These are phyloP conservation scores for Oryza longistaminata DNA, from an alignment of 176 grass and related monocot species.

Conservation along the genomic window DNA sequence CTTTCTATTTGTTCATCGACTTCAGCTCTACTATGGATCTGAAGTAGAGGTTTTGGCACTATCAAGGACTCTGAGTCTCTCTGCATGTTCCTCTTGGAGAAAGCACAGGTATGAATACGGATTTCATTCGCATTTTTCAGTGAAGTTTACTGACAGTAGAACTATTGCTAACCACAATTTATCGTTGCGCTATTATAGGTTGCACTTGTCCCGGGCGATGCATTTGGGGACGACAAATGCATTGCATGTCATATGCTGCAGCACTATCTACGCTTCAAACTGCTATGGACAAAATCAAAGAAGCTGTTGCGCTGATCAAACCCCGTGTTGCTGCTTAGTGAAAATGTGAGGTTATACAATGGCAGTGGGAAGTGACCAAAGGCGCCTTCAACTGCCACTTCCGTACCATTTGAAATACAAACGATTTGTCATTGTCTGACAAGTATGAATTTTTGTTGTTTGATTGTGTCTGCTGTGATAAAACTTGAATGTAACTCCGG, in stretches of 20 bases:
- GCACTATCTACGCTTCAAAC: conserved; percentile 57
- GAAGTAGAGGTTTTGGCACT: conserved; percentile 64
- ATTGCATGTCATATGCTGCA: conserved; percentile 70
- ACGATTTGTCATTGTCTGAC: neutral
- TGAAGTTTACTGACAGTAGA: neutral
- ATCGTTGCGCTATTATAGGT: conserved; percentile 43
- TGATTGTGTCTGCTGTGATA: neutral
- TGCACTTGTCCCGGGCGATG: conserved; percentile 64
- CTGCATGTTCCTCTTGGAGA: conserved; percentile 64
- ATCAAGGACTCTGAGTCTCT: conserved; percentile 57
- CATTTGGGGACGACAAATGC: conserved; percentile 72
- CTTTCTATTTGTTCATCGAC: conserved; percentile 74
- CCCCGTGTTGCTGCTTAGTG: conserved; percentile 50
- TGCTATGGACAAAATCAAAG: conserved; percentile 56
- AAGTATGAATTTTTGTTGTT: neutral
- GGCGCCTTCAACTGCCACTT: neutral
- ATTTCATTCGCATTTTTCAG: neutral
- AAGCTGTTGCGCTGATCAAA: conserved; percentile 48
- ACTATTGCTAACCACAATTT: neutral
- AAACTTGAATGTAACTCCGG: neutral
- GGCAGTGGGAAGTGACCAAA: neutral
- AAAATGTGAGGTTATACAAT: neutral
- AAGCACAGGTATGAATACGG: conserved; percentile 48
- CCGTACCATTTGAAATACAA: neutral
- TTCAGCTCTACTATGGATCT: conserved; percentile 67